Evolutionary conservation across 1,139 yeast genomes (phyloP).

Genomic region (Yamadazyma kanchanaburiensis): DNA sequence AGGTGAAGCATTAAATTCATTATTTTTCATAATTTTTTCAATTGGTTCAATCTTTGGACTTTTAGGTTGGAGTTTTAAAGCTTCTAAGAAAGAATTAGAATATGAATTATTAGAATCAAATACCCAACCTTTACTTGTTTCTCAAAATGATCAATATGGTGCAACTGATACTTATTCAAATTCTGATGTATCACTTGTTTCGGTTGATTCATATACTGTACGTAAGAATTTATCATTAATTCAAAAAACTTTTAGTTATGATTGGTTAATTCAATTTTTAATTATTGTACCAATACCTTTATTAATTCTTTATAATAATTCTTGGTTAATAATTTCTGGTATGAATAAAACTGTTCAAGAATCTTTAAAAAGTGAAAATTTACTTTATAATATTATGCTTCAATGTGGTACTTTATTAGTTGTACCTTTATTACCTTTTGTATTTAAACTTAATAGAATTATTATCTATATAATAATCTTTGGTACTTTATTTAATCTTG

Average conservation of each 20-base stretch:
- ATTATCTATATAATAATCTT: constrained; percentile 36
- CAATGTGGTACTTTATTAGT: constrained; percentile 39
- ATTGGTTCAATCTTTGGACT: constrained; percentile 55
- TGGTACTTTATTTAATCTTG: constrained; percentile 28
- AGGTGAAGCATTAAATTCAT: constrained; percentile 55
- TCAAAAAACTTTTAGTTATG: constrained; percentile 55
- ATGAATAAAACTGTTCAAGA: constrained; percentile 70
- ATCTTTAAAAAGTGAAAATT: constrained; percentile 41
- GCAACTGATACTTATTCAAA: constrained; percentile 11
- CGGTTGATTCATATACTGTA: constrained; percentile 13
- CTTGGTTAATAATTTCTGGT: constrained; percentile 58
- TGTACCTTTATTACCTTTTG: constrained; percentile 65
- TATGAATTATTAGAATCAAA: constrained; percentile 15
- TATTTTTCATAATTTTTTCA: constrained; percentile 51
- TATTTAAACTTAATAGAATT: constrained; percentile 61
- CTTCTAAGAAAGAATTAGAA: constrained; percentile 14
- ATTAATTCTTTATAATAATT: constrained; percentile 47
- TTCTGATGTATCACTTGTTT: constrained; percentile 15
- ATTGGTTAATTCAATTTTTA: constrained; percentile 76
- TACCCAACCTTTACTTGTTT: constrained; percentile 27
- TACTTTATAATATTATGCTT: constrained; percentile 45
- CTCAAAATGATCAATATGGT: constrained; percentile 20
- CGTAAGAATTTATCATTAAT: constrained; percentile 16
- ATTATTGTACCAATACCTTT: constrained; percentile 65
- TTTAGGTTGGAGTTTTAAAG: constrained; percentile 41